phyloP scores from a whole-genome alignment of 352 stramenopile genomes.

The Pythium volutum region DNA sequence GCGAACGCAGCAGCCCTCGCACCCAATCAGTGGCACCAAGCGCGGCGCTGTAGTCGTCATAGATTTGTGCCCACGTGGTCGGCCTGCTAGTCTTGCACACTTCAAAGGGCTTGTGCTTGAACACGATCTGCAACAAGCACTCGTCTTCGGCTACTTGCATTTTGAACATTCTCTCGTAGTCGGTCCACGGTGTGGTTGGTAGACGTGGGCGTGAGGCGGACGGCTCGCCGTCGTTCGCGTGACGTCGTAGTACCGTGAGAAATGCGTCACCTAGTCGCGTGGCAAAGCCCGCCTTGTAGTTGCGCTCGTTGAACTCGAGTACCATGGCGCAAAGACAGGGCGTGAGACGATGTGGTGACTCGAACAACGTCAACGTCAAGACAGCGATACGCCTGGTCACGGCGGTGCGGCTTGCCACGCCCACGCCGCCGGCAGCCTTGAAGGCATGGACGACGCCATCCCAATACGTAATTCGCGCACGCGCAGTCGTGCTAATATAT shows the following conservation, averaged over 20 bases:
- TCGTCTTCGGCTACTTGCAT: neutral
- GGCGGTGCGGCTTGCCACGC: neutral
- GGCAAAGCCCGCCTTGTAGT: neutral
- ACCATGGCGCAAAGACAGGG: neutral
- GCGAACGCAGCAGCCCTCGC: neutral
- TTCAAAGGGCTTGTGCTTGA: neutral
- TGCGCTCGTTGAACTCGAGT: slow-evolving; percentile 1
- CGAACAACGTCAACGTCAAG: neutral
- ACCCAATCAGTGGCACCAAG: neutral
- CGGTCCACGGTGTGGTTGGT: too few species aligned
- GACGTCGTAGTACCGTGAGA: neutral
- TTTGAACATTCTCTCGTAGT: neutral
- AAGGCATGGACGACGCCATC: neutral
- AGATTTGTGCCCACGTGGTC: neutral
- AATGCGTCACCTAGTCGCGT: neutral
- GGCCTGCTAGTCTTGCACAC: neutral
- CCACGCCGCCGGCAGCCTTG: neutral
- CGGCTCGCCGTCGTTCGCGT: neutral
- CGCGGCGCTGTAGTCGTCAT: neutral
- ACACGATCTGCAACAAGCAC: neutral
- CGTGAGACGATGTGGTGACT: neutral
- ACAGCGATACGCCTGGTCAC: neutral
- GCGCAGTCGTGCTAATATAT: neutral
- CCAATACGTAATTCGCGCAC: neutral
- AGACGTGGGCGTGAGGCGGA: too few species aligned